phyloP scores from a whole-genome alignment of 805 yeast genomes.

The Candida boidinii region DNA sequence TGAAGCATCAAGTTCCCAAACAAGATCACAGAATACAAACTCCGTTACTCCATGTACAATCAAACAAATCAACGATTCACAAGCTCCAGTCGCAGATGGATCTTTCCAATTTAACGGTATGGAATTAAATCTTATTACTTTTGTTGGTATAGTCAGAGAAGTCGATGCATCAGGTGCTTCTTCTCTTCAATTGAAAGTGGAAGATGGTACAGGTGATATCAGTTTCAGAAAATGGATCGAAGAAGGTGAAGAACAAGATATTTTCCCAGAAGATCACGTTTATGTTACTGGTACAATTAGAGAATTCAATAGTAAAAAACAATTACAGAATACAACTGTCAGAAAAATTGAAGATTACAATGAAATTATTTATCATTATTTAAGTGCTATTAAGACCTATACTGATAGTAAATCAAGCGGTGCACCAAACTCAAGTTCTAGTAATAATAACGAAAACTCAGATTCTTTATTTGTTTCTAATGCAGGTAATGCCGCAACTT shows the following conservation, averaged over 20 bases:
- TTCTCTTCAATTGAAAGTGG: constrained; percentile 49
- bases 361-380: constrained; percentile 58
- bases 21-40: constrained; percentile 23
- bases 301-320: constrained; percentile 56
- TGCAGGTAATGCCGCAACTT: constrained; percentile 19
- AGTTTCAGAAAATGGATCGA: constrained; percentile 60
- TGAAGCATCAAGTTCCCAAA: constrained; percentile 12
- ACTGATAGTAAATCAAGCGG: constrained; percentile 50
- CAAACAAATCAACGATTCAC: constrained; percentile 58
- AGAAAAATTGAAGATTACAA: constrained; percentile 54
- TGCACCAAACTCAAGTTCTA: constrained; percentile 7
- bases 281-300: constrained; percentile 47
- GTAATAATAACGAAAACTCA: constrained; percentile 9
- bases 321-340: constrained; percentile 55
- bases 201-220: constrained; percentile 69
- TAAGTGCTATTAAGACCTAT: constrained; percentile 54
- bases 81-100: constrained; percentile 58
- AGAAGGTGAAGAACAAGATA: constrained; percentile 23
- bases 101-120: constrained; percentile 53
- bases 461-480: constrained; percentile 36
- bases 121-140: constrained; percentile 52
- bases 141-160: constrained; percentile 65
- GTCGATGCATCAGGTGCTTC: constrained; percentile 47
- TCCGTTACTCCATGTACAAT: constrained; percentile 62
- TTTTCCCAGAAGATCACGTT: constrained; percentile 49